Evolutionary conservation across 768 basidiomycete species (phyloP), one percentile per base, ranked within the genome.

Genomic region (Tulasnella sp.): DNA sequence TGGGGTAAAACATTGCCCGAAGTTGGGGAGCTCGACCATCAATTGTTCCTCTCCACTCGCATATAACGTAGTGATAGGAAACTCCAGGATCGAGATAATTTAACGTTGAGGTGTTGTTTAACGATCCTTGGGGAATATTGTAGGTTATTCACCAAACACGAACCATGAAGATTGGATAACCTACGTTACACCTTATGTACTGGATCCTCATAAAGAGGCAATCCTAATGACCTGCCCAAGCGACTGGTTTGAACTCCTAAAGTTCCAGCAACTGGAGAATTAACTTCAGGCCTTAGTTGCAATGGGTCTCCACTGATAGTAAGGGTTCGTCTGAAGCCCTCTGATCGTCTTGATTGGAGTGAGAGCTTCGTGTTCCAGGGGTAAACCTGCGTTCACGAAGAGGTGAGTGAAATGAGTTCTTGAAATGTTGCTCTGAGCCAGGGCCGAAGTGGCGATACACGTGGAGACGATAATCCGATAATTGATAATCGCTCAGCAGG

Each of bases 381-480:
- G 78, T 57, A 83, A 80, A 0, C 78, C 81, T 0, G 80, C 81
- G 59, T 84, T 80, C 9, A 81, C 63, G 59, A 83, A 79, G 15
- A 83, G 76, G 54, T 83, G 78, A 7, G 67, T 71, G 60, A 76
- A 84, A 60, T 82, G 76, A 0, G 81, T 80, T 1, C 71, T 67
- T 0, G 69, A 64, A 37, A 83, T 68, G 0, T 79, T 79, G 33
- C 81, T 67, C 1, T 73, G 74, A 22, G 70, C 67, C 1, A 69
- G 66, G 34, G 78, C 69, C 1, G 75, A 74, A 0, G 77, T 75
- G 0, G 81, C 79, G 7, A 77, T 69, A 43, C 81, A 82, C 0
- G 81, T 84, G 0, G 74, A 66, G 5, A 83, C 73, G n/a, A 82
- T 65, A 0, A 81, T 74, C 2, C 69, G 61, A 65, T 70, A 82